Evolutionary conservation across 768 basidiomycete species (phyloP), one percentile per base, ranked within the genome.

Genomic region (Suillus spraguei): DNA sequence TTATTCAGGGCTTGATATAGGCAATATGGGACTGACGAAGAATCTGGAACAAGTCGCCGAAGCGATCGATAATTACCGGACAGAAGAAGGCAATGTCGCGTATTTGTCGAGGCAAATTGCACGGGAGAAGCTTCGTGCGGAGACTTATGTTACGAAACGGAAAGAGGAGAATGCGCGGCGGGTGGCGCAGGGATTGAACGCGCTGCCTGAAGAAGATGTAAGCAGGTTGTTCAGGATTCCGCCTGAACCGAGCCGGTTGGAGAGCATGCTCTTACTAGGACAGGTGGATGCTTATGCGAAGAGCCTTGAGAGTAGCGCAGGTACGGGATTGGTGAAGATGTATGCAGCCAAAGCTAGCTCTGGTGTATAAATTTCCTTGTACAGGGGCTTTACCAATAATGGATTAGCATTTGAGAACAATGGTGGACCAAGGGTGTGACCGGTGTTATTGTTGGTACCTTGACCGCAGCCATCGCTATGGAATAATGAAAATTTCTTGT

Each of bases 81-180:
- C 91, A 61, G 95, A 97, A 76, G 92, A 96, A 71, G 92, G 93
- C 59, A 97, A 97, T 76, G 84, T 95, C 67, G 94, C 91, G 60
- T 97, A 94, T 81, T 79, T 94, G 68, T 82, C 83, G 52, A 88
- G 95, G 61, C 95, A 96, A 74, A 96, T 96, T 71, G 89, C 89
- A 36, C 85, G 95, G 36, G 95, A 97, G 76, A 89, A 87, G 71
- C 77, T 83, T 50, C 87, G 86, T 64, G 92, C 93, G 58, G 95
- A 97, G 62, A 81, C 82, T 60, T 89, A 90, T 71, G 77, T 95
- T 60, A 83, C 85, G 69, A 95, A 95, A 77, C 87, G 94, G 62
- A 92, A 90, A 72, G 95, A 97, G 74, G 95, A 97, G 78, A 97
- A 93, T 70, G 83, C 83, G 42, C 79, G 79, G 59, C 85, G 95